Evolutionary conservation across 352 stramenopile species (phyloP).

Genomic region (Pythium plurisporium): DNA sequence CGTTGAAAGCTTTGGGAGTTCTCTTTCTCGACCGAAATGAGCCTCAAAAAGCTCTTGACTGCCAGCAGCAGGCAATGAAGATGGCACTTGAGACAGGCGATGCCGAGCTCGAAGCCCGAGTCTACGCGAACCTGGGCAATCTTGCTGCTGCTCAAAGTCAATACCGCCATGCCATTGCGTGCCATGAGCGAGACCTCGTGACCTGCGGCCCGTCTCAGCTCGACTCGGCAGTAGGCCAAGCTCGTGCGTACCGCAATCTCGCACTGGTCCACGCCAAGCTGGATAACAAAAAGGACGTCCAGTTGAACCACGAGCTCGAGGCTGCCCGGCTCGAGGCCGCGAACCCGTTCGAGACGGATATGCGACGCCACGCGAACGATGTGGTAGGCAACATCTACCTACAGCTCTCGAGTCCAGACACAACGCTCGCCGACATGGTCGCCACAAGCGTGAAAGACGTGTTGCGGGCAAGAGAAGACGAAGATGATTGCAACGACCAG

Average conservation of each 20-base stretch:
- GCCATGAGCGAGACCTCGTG: constrained; percentile 55
- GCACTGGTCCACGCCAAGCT: constrained; percentile 60
- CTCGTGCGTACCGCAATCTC: constrained; percentile 66
- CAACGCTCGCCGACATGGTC: constrained; percentile 33
- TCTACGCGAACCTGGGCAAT: constrained; percentile 79
- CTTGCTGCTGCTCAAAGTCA: constrained; percentile 47
- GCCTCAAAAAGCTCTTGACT: constrained; percentile 37
- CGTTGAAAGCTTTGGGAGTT: constrained; percentile 62
- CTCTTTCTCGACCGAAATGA: constrained; percentile 48
- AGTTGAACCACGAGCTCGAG: constrained; percentile 28
- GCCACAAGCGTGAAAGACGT: constrained; percentile 34
- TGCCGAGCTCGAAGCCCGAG: constrained; percentile 60
- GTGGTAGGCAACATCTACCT: constrained; percentile 66
- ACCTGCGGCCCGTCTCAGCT: constrained; percentile 29
- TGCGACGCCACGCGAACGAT: constrained; percentile 34
- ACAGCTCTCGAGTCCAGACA: constrained; percentile 40
- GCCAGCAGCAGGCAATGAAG: constrained; percentile 58
- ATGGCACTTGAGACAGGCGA: constrained; percentile 46
- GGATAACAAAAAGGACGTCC: neutral
- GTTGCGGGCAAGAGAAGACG: constrained; percentile 15
- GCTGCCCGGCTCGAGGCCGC: constrained; percentile 17
- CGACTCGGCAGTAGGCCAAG: constrained; percentile 46
- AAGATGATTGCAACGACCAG: neutral
- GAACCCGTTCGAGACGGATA: constrained; percentile 45
- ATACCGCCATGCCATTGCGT: constrained; percentile 53